phyloP scores from a whole-genome alignment of 306 rosid species.

The Ziziphus jujuba region DNA sequence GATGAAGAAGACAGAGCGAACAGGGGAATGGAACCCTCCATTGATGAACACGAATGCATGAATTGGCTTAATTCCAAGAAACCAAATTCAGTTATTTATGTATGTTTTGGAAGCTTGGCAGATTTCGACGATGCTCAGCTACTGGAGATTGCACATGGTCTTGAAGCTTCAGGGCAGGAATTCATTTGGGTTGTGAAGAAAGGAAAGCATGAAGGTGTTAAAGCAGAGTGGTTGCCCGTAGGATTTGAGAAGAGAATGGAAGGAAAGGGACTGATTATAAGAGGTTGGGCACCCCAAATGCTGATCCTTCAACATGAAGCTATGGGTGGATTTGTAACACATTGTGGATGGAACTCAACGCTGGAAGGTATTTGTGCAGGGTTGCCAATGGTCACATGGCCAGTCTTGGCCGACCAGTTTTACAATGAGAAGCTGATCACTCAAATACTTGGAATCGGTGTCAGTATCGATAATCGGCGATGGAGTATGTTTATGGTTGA shows the following conservation, averaged over 20 bases:
- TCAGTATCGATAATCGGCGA: no score
- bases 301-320: constrained; percentile 36
- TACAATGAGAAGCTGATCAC: constrained; percentile 37
- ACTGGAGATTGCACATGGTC: constrained; percentile 46
- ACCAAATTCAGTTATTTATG: constrained; percentile 46
- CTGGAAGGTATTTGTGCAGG: constrained; percentile 36
- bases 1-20: no score
- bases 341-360: constrained; percentile 46
- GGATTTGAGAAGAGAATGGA: constrained; percentile 41
- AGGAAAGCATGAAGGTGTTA: not conserved
- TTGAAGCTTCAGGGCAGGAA: constrained; percentile 41
- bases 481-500: constrained; percentile 32
- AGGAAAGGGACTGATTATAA: constrained; percentile 28
- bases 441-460: constrained; percentile 29
- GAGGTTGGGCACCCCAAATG: constrained; percentile 42
- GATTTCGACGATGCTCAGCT: constrained; percentile 41
- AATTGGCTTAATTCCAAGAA: constrained; percentile 30
- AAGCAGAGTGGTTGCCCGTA: constrained; percentile 23
- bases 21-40: no score
- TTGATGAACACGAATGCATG: constrained; percentile 12
- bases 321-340: constrained; percentile 34
- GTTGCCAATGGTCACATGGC: constrained; percentile 39
- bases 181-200: constrained; percentile 51
- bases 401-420: not conserved
- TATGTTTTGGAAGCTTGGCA: constrained; percentile 46